Base-by-base conservation (phyloP, 148 eudicot genomes). In the Rhododendron molle region DNA sequence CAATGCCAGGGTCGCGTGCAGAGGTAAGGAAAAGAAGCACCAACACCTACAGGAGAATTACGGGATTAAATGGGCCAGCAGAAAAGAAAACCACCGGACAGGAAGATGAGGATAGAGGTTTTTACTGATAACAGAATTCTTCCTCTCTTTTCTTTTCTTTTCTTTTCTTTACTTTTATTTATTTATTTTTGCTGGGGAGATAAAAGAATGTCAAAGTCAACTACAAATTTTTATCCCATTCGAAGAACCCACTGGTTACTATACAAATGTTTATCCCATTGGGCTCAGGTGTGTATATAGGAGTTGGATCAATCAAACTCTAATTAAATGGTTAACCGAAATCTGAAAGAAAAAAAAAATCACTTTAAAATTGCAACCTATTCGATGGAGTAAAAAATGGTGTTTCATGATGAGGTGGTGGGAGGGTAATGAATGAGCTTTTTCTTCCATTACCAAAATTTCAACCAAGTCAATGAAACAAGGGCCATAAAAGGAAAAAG, bases 1-100 rank as follows among this genome's bases (percentile, higher is more conserved):
- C 87, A 85, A 93, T 92, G 80, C 95, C 95, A 54, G 95, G 95
- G 85, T 93, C 95, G 30, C 89, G 89, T 83, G 95, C 89, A 60
- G 95, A 91, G 69, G 94, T 92, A 52, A 86, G 76, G 82, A 92
- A 82, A 83, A 93, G 93, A 85, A 93, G 92, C 88, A 88, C 87
- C 87, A 93, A 87, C 36, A 88, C 94, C 96, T 92, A 86, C 23
- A 52, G 83, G 82, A 47, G 83, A 56, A 76, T 12, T 52, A 80
- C 28, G 78, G 21, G 49, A 76, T 79, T 74, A 83, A 81, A 80
- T 78, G 80, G 85, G 65, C 88, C 86, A 81, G 38, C 82, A 62
- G 71, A 49, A 58, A 67, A 9, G 54, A 65, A 38, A 88, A 69
- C 85, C 56, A 84, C 78, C 32, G 32, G 26, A 71, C 30, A 32